Conservation (phyloP, 148 eudicot species). For the Agrostemma githago region DNA sequence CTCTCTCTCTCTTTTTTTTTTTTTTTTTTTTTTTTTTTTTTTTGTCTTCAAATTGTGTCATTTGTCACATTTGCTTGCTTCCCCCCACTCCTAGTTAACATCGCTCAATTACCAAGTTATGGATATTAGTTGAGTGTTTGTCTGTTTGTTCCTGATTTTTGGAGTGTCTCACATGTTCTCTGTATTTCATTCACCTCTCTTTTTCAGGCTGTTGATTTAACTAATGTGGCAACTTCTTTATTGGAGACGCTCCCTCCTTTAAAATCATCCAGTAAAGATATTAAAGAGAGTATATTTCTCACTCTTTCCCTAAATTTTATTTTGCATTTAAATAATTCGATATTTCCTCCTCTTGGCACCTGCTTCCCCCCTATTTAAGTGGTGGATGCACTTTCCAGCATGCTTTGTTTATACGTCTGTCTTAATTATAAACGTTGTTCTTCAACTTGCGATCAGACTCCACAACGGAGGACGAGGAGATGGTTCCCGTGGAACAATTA, state of each 20-base stretch:
- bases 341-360: background rate
- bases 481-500: constrained; percentile 49
- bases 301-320: background rate
- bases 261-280: constrained; percentile 41
- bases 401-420: background rate
- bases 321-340: background rate
- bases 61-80: background rate
- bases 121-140: background rate
- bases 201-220: constrained; percentile 81
- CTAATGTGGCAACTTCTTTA: constrained; percentile 65
- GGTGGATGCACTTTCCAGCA: background rate
- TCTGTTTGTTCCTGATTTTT: background rate
- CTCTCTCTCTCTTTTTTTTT: too few relatives aligned
- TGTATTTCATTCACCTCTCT: background rate
- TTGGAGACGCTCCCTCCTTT: constrained; percentile 79
- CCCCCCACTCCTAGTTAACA: background rate
- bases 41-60: background rate
- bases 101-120: background rate
- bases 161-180: background rate
- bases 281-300: constrained; percentile 47
- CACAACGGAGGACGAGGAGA: constrained; percentile 62
- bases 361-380: constrained; percentile 3
- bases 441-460: constrained; percentile 34
- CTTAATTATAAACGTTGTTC: background rate
- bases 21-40: too few relatives aligned